Evolutionary conservation across 2,329 filamentous ascomycete species (phyloP), one percentile per base, ranked within the genome.

Genomic region (Lasiodiplodia citricola): DNA sequence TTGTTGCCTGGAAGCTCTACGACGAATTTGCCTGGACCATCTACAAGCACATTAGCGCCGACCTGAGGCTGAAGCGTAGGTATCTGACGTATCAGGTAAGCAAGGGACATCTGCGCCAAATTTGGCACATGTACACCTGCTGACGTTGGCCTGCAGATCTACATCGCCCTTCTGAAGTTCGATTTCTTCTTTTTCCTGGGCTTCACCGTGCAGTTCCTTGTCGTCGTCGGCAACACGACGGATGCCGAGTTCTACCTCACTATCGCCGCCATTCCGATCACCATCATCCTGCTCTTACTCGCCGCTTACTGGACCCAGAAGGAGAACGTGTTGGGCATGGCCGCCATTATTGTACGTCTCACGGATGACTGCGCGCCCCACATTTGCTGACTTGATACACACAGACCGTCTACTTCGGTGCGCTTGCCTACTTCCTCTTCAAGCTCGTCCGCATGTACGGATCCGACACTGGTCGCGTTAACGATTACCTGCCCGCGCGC

Each of bases 151-250:
- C 41, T 63, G 57, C 71, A 97, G 94, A 94, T 99, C 80, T 99
- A 97, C 81, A 97, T 99, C 76, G 93, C 96, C 47, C 87, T 99
- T 13, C 87, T 99, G 72, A 99, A 99, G 82, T 99, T 99, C 80
- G 96, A 99, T 83, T 98, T 99, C 82, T 99, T 99, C 89, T 98
- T 99, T 86, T 99, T 99, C 86, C 89, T 99, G 63, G 96, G 95
- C 67, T 99, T 99, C 80, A 98, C 96, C 7, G 93, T 99, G 57
- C 96, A 99, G 78, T 99, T 99, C 80, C 87, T 98, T 66, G 95
- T 99, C 74, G 92, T 98, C 69, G 94, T 99, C 70, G 87, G 84
- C 70, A 84, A 87, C 72, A 86, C 85, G 31, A 86, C 87, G 58
- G 87, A 91, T 71, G 84, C 89, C 74, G 96, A 99, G 80, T 93